Conservation (phyloP, 1,284 basidiomycete genomes). For the Termitomyces sp. region DNA sequence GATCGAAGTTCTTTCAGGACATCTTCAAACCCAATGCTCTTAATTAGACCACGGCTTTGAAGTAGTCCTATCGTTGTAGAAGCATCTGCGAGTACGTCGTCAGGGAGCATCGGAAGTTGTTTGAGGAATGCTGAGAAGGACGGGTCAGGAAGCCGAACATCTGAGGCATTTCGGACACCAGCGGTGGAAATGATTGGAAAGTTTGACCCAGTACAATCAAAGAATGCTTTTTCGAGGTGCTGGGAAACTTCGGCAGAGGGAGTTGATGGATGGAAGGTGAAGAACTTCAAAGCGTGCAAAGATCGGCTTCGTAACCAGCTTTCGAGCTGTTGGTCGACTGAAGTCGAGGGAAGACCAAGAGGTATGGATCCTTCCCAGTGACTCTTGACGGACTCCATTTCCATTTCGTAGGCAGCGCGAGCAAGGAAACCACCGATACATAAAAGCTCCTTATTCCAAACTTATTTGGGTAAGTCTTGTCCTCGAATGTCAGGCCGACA, state of each 20-base stretch:
- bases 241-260: slow-evolving; percentile 82
- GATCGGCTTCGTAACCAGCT: slow-evolving; percentile 58
- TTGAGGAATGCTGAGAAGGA: slow-evolving; percentile 78
- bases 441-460: slow-evolving; percentile 87
- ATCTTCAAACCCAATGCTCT: slow-evolving; percentile 81
- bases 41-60: slow-evolving; percentile 67
- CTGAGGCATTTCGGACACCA: slow-evolving; percentile 68
- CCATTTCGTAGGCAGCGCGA: slow-evolving; percentile 83
- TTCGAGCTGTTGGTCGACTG: slow-evolving; percentile 39
- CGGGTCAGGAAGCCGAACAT: slow-evolving; percentile 77
- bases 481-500: not conserved
- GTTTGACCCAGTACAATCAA: slow-evolving; percentile 49
- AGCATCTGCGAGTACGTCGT: slow-evolving; percentile 62
- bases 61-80: slow-evolving; percentile 63
- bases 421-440: slow-evolving; percentile 80
- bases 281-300: slow-evolving; percentile 84
- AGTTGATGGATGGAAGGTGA: slow-evolving; percentile 83
- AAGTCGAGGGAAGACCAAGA: slow-evolving; percentile 15
- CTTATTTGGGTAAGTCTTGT: slow-evolving; percentile 30
- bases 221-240: slow-evolving; percentile 81
- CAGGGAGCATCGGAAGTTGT: slow-evolving; percentile 72
- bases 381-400: slow-evolving; percentile 58
- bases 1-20: slow-evolving; percentile 77
- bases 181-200: slow-evolving; percentile 79
- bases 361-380: slow-evolving; percentile 51